Percentiles rank a stretch among this genome's conserved stretches.
phyloP scores from a whole-genome alignment of 169 alveolate genomes.

The Eimeria nieschulzi region DNA sequence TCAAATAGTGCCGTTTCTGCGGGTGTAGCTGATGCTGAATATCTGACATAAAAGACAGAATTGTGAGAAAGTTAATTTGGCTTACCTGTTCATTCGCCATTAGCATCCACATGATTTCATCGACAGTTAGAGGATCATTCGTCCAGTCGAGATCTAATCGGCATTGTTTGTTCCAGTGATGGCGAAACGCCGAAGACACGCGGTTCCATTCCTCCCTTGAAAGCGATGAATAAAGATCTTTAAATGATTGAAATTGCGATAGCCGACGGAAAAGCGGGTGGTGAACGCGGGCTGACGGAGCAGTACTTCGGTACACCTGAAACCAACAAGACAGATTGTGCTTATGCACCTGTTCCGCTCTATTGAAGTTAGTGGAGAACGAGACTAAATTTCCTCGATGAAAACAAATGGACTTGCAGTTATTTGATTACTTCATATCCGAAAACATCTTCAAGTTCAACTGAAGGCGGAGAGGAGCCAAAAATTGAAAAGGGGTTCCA shows the following conservation, averaged over 20 bases:
- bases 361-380: too few species aligned
- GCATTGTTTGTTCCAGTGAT: constrained; percentile 78
- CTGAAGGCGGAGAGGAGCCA: constrained; percentile 86
- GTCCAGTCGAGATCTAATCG: constrained; percentile 81
- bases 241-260: constrained; percentile 70
- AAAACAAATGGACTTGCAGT: too few species aligned
- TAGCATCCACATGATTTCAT: constrained; percentile 80
- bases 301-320: constrained; percentile 77
- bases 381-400: neutral
- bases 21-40: too few species aligned
- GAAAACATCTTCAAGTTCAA: constrained; percentile 83
- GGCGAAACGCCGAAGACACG: constrained; percentile 78
- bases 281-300: constrained; percentile 78
- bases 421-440: constrained; percentile 38
- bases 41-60: too few species aligned
- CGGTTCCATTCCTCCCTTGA: constrained; percentile 76
- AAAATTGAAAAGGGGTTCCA: constrained; percentile 90
- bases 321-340: neutral
- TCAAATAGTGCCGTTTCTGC: too few species aligned
- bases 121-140: constrained; percentile 80
- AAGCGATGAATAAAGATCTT: constrained; percentile 10
- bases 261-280: constrained; percentile 77
- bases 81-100: constrained; percentile 77
- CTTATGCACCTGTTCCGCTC: neutral
- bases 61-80: neutral